Conservation (phyloP, 768 basidiomycete genomes). For the Leccinum subgranulosum region DNA sequence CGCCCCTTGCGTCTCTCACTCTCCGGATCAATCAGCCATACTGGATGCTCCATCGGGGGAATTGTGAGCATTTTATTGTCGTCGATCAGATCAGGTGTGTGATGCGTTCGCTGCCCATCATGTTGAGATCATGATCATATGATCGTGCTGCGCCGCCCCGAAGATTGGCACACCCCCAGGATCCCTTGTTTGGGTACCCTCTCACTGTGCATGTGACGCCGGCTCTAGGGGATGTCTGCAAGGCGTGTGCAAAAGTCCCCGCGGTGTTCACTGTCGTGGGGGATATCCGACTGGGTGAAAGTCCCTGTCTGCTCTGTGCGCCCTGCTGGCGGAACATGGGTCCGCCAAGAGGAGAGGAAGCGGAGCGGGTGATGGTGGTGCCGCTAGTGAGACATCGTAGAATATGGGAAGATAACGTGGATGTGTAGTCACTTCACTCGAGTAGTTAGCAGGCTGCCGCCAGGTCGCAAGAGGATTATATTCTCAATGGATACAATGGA, state of each 20-base stretch:
- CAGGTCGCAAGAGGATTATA: neutral
- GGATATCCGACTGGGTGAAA: slow-evolving; percentile 74
- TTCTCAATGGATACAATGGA: slow-evolving; percentile 4
- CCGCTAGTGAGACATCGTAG: slow-evolving; percentile 47
- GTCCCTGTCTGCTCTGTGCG: slow-evolving; percentile 68
- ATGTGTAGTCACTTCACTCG: neutral
- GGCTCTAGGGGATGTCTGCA: slow-evolving; percentile 57
- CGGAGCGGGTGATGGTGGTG: slow-evolving; percentile 44
- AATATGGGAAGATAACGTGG: slow-evolving; percentile 13
- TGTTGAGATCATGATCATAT: neutral
- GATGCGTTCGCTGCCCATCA: neutral
- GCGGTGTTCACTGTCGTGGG: slow-evolving; percentile 65
- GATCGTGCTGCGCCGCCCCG: neutral
- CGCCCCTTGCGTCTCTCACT: slow-evolving; percentile 49
- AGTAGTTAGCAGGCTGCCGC: too few relatives aligned
- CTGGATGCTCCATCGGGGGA: slow-evolving; percentile 77
- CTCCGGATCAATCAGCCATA: slow-evolving; percentile 74
- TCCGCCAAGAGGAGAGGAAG: slow-evolving; percentile 38
- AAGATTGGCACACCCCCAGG: slow-evolving; percentile 59
- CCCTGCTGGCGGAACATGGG: slow-evolving; percentile 78
- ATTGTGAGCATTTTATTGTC: slow-evolving; percentile 77
- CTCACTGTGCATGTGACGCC: slow-evolving; percentile 66
- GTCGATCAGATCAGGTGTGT: slow-evolving; percentile 68
- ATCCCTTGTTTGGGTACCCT: slow-evolving; percentile 60
- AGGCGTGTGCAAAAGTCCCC: slow-evolving; percentile 66